Base-by-base conservation (phyloP, 2,329 filamentous ascomycete species). In the Hymenoscyphus linearis region DNA sequence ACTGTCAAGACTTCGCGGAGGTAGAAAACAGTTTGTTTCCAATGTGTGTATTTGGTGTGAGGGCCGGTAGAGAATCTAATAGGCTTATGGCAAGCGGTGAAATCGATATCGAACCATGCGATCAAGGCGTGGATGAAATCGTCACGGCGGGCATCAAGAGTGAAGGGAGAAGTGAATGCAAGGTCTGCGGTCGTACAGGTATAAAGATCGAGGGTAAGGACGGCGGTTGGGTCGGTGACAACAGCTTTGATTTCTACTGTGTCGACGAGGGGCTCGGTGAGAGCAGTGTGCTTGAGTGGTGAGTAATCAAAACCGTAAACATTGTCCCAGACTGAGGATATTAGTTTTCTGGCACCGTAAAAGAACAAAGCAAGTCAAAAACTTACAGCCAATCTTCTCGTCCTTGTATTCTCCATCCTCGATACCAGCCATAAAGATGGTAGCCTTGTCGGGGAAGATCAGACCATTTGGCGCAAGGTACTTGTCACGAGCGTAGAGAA, bases 21-120 rank as follows among this genome's bases (percentile, higher is more conserved):
- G 79, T 99, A 99, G 80, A 99, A 98, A 65, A 99, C 95, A 13
- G 95, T 99, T 82, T 99, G 95, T 81, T 99, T 99, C 95, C 95
- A 99, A 83, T 99, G 95, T 18, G 95, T 99, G 80, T 98, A 98
- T 80, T 97, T 98, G 70, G 93, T 96, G 79, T 98, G 95, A 31
- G 95, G 95, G 25, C 95, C 95, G 18, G 95, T 99, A 59, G 91
- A 96, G 83, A 99, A 99, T 73, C 88, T 86, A 74, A 99, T 92
- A 35, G 92, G 90, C 84, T 98, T 98, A 84, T 99, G 95, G 84
- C 95, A 98, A 62, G 92, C 93, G 57, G 90, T 90, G 79, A 99
- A 99, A 73, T 98, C 93, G 70, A 99, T 98, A 75, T 99, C 95
- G 79, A 99, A 99, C 95, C 95, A 99, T 12, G 93, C 90, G 69